Percentiles rank a stretch among this genome's conserved stretches.
Conservation (phyloP, 305 asterid species). For the Fraxinus xanthoxyloides region DNA sequence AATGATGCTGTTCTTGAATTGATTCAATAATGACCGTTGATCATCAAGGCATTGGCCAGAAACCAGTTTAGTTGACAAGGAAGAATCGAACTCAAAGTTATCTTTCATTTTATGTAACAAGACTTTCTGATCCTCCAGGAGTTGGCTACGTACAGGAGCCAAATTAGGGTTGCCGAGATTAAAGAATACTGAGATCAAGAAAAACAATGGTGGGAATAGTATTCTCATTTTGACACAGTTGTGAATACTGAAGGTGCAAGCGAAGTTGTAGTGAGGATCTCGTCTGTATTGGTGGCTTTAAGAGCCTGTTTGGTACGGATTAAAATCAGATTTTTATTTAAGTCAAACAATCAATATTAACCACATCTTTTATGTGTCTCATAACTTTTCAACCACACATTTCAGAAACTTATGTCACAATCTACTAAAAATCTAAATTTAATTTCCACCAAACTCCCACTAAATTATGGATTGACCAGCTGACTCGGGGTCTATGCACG, state of each 20-base stretch:
- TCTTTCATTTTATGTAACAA: not conserved
- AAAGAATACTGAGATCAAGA: not conserved
- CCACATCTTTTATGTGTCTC: too few relatives aligned
- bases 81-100: not conserved
- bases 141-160: not conserved
- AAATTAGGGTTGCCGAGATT: not conserved
- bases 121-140: not conserved
- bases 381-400: too few relatives aligned
- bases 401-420: too few relatives aligned
- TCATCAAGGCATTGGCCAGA: conserved; percentile 38
- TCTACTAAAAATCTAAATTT: too few relatives aligned
- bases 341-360: too few relatives aligned
- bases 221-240: not conserved
- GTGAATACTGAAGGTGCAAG: not conserved
- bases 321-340: too few relatives aligned
- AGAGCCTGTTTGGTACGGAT: too few relatives aligned
- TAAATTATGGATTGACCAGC: too few relatives aligned
- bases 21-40: conserved; percentile 36
- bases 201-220: not conserved
- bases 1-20: conserved; percentile 25
- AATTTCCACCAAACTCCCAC: too few relatives aligned
- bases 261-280: not conserved
- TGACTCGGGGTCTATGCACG: too few relatives aligned
- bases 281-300: not conserved
- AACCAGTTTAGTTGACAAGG: not conserved